These are phyloP conservation scores for Ailanthus altissimus DNA, from an alignment of 345 rosid species.

Conservation along the genomic window DNA sequence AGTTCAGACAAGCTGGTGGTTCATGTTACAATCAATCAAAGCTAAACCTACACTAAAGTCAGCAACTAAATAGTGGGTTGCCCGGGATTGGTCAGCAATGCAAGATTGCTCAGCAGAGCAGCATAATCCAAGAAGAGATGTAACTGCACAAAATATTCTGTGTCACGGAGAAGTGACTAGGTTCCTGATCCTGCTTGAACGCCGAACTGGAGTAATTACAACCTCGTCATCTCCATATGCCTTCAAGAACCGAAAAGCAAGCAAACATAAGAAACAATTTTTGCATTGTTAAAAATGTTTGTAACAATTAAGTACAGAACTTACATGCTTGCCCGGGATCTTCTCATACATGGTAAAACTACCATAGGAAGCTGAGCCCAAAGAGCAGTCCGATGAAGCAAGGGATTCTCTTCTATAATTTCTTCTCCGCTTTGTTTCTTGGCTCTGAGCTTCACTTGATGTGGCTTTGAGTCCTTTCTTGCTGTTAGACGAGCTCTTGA, in stretches of 20 bases:
- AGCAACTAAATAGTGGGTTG: slow-evolving; percentile 16
- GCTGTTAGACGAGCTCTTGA: slow-evolving; percentile 37
- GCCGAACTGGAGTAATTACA: slow-evolving; percentile 80
- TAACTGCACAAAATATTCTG: not conserved
- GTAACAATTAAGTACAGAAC: too few species aligned
- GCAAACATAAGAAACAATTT: slow-evolving; percentile 15
- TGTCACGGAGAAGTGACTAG: slow-evolving; percentile 53
- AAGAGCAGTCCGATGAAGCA: slow-evolving; percentile 66
- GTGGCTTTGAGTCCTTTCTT: slow-evolving; percentile 25
- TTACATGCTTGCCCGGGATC: slow-evolving; percentile 60
- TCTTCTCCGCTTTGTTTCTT: slow-evolving; percentile 40
- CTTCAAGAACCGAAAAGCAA: slow-evolving; percentile 36
- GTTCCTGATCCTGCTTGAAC: slow-evolving; percentile 74
- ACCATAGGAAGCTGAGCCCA: slow-evolving; percentile 60
- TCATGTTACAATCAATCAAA: slow-evolving; percentile 13
- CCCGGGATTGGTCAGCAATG: not conserved
- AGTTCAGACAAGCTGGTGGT: not conserved
- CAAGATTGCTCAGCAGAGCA: slow-evolving; percentile 32
- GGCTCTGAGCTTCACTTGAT: slow-evolving; percentile 46
- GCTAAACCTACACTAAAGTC: slow-evolving; percentile 24
- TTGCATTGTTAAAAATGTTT: not conserved
- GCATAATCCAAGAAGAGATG: slow-evolving; percentile 29
- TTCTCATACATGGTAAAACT: slow-evolving; percentile 84
- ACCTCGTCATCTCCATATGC: slow-evolving; percentile 54
- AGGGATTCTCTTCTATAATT: slow-evolving; percentile 57